A percentile compares a stretch with the other conserved stretches of the same genome.
These are phyloP conservation scores for Mucuna pruriens DNA, from an alignment of 306 rosid species.

Conservation along the genomic window DNA sequence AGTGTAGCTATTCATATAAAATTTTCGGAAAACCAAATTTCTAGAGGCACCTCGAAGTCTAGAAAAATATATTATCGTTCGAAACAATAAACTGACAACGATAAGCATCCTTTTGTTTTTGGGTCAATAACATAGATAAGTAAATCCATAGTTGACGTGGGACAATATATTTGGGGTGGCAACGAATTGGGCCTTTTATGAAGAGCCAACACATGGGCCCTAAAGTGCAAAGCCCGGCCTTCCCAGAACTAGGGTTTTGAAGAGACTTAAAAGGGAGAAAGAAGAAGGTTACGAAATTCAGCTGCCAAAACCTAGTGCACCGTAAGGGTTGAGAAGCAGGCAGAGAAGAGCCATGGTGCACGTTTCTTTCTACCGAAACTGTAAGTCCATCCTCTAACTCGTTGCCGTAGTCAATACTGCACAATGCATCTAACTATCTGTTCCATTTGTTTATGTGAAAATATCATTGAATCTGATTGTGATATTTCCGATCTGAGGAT, in stretches of 20 bases:
- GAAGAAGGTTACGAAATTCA: background rate
- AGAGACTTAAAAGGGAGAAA: background rate
- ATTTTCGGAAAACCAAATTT: too few relatives aligned
- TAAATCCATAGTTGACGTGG: too few relatives aligned
- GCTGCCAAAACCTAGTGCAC: conserved; percentile 3
- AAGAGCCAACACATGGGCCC: background rate
- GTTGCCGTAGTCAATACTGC: background rate
- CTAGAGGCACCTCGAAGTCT: too few relatives aligned
- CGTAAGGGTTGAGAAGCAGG: background rate
- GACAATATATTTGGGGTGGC: too few relatives aligned
- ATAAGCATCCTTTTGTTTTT: too few relatives aligned
- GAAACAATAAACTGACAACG: too few relatives aligned
- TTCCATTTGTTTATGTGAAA: background rate
- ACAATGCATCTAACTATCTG: background rate
- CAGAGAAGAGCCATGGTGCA: conserved; percentile 56
- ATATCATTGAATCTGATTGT: background rate
- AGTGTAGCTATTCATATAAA: too few relatives aligned
- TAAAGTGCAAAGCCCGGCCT: background rate
- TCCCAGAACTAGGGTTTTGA: conserved; percentile 39
- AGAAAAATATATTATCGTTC: too few relatives aligned
- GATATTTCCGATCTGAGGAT: background rate
- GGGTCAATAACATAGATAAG: too few relatives aligned
- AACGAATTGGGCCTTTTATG: background rate
- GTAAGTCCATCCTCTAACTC: conserved; percentile 32
- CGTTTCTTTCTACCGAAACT: conserved; percentile 61